These are phyloP conservation scores for Candida sphagnicola DNA, from an alignment of 805 yeast species.

Conservation along the genomic window DNA sequence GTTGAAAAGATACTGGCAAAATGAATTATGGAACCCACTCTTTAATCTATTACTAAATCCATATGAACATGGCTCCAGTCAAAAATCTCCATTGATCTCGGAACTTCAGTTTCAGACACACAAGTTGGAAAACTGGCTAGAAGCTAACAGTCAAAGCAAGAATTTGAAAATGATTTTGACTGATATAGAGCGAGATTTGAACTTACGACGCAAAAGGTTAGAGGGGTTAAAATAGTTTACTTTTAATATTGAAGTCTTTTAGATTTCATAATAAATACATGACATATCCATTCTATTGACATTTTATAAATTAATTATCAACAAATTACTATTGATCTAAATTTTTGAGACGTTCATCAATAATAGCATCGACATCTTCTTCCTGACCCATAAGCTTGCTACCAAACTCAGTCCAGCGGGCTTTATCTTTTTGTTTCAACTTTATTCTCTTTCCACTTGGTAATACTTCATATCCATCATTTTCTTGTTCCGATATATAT, in stretches of 20 bases:
- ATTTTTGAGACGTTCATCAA: conserved; percentile 40
- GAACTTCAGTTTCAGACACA: conserved; percentile 29
- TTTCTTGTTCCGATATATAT: conserved; percentile 17
- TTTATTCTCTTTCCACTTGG: conserved; percentile 72
- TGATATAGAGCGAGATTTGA: conserved; percentile 30
- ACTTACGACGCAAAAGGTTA: conserved; percentile 3
- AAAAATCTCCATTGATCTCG: conserved; percentile 37
- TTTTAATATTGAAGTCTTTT: not conserved
- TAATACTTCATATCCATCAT: conserved; percentile 49
- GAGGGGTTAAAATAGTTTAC: conserved; percentile 1
- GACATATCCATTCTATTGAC: too few species aligned
- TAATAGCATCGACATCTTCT: conserved; percentile 52
- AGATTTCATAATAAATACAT: too few species aligned
- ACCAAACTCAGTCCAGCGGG: conserved; percentile 23
- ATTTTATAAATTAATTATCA: too few species aligned
- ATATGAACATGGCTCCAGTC: conserved; percentile 16
- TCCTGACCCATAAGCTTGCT: conserved; percentile 34
- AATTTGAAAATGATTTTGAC: conserved; percentile 28
- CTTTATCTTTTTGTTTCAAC: conserved; percentile 19
- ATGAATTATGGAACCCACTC: conserved; percentile 62
- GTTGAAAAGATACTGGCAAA: conserved; percentile 75
- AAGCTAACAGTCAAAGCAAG: conserved; percentile 12
- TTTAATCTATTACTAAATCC: conserved; percentile 67
- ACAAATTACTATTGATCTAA: conserved; percentile 5
- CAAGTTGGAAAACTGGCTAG: conserved; percentile 42